A percentile compares a stretch with the other conserved stretches of the same genome.
phyloP scores from a whole-genome alignment of 805 yeast genomes.

The Clavispora santaluciae region DNA sequence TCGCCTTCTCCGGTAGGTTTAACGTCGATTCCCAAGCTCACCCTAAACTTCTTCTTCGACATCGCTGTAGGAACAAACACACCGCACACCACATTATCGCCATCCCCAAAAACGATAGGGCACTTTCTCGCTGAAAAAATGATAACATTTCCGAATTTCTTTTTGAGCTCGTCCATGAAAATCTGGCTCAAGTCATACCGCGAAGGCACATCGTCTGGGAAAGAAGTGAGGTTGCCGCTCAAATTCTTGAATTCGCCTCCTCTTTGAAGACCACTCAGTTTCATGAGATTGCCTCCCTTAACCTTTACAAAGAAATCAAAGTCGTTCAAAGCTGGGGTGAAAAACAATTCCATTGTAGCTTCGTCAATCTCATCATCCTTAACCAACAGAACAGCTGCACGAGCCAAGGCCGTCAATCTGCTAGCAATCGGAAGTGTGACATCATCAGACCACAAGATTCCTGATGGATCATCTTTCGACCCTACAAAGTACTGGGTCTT shows the following conservation, averaged over 20 bases:
- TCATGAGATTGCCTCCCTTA: conserved; percentile 39
- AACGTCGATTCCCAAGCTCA: conserved; percentile 69
- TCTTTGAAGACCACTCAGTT: conserved; percentile 54
- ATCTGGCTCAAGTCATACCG: conserved; percentile 59
- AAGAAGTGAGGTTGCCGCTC: conserved; percentile 36
- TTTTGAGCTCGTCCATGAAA: conserved; percentile 55
- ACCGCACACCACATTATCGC: conserved; percentile 69
- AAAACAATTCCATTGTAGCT: conserved; percentile 48
- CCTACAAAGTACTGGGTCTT: conserved; percentile 79
- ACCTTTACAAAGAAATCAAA: conserved; percentile 75
- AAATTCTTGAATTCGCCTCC: conserved; percentile 59
- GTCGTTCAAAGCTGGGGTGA: conserved; percentile 79
- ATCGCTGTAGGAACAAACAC: conserved; percentile 67
- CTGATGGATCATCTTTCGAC: conserved; percentile 80
- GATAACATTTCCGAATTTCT: conserved; percentile 60
- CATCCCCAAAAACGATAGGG: conserved; percentile 49
- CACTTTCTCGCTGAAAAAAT: conserved; percentile 63
- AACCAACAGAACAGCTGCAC: conserved; percentile 57
- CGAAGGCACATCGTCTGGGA: conserved; percentile 42
- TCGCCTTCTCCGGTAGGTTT: conserved; percentile 53
- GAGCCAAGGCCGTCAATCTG: conserved; percentile 81
- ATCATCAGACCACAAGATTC: conserved; percentile 72
- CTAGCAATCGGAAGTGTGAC: conserved; percentile 71
- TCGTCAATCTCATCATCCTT: conserved; percentile 39
- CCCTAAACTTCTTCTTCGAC: conserved; percentile 66